These are phyloP conservation scores for Gracilariopsis chorda DNA, from an alignment of 23 red algal species.

Conservation along the genomic window DNA sequence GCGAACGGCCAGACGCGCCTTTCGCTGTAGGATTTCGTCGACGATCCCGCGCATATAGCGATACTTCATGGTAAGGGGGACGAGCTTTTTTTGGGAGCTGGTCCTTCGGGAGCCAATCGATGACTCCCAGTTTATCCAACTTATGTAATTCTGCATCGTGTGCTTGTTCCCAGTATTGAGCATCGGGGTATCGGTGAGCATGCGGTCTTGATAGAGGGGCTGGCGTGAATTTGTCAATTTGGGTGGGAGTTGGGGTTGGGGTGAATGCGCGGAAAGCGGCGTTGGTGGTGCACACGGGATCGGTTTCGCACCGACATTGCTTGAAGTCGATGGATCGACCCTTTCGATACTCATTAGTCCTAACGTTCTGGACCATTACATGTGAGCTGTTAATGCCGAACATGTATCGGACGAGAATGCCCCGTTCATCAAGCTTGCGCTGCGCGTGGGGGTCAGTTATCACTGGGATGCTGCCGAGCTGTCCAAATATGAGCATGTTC, in stretches of 20 bases:
- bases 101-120: not conserved
- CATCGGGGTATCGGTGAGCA: constrained; percentile 16
- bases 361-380: not conserved
- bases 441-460: not conserved
- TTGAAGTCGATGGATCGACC: not conserved
- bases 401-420: not conserved
- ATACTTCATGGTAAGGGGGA: not conserved
- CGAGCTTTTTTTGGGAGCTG: not conserved
- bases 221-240: not conserved
- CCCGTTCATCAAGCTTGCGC: not conserved
- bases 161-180: not conserved
- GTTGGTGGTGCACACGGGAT: not conserved
- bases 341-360: not conserved
- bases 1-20: not conserved
- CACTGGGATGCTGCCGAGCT: not conserved
- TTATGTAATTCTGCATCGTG: constrained; percentile 10
- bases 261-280: not conserved
- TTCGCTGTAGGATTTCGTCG: not conserved
- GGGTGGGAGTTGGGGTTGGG: not conserved
- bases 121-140: not conserved
- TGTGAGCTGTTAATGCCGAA: not conserved
- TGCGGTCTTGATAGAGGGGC: not conserved
- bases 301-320: not conserved
- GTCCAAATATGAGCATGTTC: not conserved
- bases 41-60: not conserved